Evolutionary conservation across 208 protist species (phyloP), one percentile per base, ranked within the genome.

Genomic region (Acanthamoeba sp.): DNA sequence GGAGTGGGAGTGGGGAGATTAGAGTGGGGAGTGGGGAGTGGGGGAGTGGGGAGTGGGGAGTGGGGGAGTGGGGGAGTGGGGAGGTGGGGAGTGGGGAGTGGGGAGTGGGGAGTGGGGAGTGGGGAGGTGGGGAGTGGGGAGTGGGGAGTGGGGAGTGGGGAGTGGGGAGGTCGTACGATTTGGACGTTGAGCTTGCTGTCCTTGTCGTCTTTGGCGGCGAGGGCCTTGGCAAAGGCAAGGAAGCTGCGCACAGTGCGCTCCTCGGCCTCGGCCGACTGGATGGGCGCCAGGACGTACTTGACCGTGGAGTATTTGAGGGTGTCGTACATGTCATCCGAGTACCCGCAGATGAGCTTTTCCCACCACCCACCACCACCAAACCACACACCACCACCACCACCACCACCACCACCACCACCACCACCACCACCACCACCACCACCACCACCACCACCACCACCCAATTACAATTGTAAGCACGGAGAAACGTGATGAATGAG

Each of bases 291-390:
- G 24, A 93, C 89, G 57, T 69, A 93, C 59, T 82, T 76, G 24
- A 93, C 64, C n/a, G 45, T 59, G 20, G 66, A 57, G 48, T 93
- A 93, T 64, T 93, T 93, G 59, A 93, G 89, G 24, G 64, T 84
- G 48, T 93, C 89, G 36, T 69, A 93, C 66, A 93, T 69, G 29
- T 52, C 66, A 40, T 93, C 89, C 27, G 45, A 73, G 32, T 93
- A 93, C 27, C 89, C 89, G 27, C 89, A 93, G 22, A 93, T 93
- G 5, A 93, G 64, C 89, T 93, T 20, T 55, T 6, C 6, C 10
- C 48, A 6, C 48, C 6, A 55, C 6, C 16, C 48, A n/a, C 16
- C 48, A 55, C 10, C 48, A 55, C 10, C 48, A 6, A 55, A 55
- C 48, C 48, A 6, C 16, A 20, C 48, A 6, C 48, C 48, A 6